A percentile compares a stretch with the other conserved stretches of the same genome.
Evolutionary conservation across 306 rosid species (phyloP).

Genomic region (Crataegus laevigata): DNA sequence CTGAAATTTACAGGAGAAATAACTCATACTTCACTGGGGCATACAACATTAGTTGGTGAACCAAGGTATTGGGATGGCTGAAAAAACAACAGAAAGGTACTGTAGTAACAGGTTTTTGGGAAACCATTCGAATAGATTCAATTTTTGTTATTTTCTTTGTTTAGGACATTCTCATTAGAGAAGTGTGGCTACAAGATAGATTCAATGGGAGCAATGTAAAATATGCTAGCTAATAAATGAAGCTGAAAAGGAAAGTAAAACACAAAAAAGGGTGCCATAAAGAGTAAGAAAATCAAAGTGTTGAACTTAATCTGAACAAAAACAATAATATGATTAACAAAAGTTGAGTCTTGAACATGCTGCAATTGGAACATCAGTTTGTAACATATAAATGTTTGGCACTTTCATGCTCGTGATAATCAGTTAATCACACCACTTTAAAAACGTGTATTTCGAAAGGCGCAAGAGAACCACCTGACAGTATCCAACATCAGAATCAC

Average conservation of each 20-base stretch:
- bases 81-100: background rate
- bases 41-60: background rate
- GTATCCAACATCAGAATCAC: conserved; percentile 98
- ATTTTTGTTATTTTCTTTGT: background rate
- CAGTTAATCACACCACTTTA: background rate
- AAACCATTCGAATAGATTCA: background rate
- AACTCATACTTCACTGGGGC: background rate
- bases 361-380: background rate
- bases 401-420: background rate
- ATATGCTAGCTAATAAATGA: background rate
- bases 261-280: background rate
- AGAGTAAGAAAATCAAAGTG: background rate
- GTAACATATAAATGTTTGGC: background rate
- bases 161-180: background rate
- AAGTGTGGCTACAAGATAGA: background rate
- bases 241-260: background rate
- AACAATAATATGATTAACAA: background rate
- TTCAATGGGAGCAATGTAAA: background rate
- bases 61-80: background rate
- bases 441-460: background rate
- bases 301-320: background rate
- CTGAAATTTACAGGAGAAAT: background rate
- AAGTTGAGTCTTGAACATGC: background rate
- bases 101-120: background rate
- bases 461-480: conserved; percentile 55